Base-by-base conservation (phyloP, 768 basidiomycete genomes). In the Roridomyces roridus region DNA sequence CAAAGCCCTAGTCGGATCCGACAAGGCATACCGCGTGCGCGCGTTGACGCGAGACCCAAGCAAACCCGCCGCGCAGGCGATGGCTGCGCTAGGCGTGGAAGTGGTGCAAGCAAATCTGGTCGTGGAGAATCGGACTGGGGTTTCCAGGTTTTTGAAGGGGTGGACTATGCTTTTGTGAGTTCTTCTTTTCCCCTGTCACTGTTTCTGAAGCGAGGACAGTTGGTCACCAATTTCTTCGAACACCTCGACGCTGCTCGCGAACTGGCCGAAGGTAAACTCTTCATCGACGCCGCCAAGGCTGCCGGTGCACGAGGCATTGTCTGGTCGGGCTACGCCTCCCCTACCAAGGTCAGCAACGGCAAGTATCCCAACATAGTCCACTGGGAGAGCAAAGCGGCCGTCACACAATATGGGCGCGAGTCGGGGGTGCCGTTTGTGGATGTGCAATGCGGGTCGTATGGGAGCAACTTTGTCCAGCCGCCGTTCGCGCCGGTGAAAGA, bases 121-220 rank as follows among this genome's bases (percentile, higher is more conserved):
- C 2, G 34, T 56, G 0, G 53, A 51, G n/a, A 59, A 59, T 34
- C 24, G 5, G 29, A 36, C 47, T 11, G 36, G 41, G 21, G 57
- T 53, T 36, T 35, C n/a, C 17, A 35, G 29, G 51, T 39, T 4
- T 59, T 59, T 31, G 18, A 15, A 12, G 57, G 51, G 0, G 53
- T 53, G 2, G 21, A 51, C 17, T 28, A 44, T 21, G 59, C 29
- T 24, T 60, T 60, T 18, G 59, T 60, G 40, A 36, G 59, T 49
- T 21, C 25, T 15, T 54, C 3, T 11, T 5, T 31, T 31, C 29
- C 29, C 29, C 29, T 31, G 23, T 11, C 17, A 2, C 17, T 28
- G 11, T 2, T 18, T 31, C 43, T 10, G 43, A 51, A 14, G 3
- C n/a, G 1, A 10, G 2, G 28, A 0, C 14, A 40, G 39, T 10